Conservation (phyloP, 306 rosid genomes). For the Gynostemma pentaphyllum region DNA sequence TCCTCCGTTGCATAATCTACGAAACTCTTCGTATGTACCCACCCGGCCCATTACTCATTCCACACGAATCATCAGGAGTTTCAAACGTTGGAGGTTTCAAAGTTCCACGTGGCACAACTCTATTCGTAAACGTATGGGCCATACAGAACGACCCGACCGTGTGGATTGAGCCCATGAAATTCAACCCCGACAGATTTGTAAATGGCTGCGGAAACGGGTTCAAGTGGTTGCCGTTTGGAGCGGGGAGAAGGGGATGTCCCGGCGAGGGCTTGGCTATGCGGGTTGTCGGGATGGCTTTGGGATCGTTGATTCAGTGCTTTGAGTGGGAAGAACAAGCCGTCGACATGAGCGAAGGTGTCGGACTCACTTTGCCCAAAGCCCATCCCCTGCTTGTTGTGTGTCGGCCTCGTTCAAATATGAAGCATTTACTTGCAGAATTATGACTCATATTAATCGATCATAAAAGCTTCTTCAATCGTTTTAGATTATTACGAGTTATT, state of each 20-base stretch:
- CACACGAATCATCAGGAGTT: not conserved
- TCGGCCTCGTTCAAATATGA: not conserved
- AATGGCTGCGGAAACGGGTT: not conserved
- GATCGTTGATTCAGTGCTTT: constrained; percentile 1
- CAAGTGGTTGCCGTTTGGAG: constrained; percentile 6
- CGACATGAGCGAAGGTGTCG: constrained; percentile 1
- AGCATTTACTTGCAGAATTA: not conserved
- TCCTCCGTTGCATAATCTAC: not conserved
- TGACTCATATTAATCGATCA: too few species aligned
- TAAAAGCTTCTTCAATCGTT: too few species aligned
- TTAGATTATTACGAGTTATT: not conserved
- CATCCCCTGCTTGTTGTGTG: not conserved
- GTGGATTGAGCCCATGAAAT: not conserved
- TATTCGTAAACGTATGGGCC: constrained; percentile 3
- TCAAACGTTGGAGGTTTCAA: not conserved
- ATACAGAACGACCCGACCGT: not conserved
- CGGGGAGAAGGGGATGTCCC: constrained; percentile 1
- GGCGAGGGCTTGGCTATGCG: constrained; percentile 6
- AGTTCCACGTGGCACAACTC: not conserved
- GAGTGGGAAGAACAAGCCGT: not conserved
- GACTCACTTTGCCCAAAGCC: constrained; percentile 3
- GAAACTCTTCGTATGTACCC: constrained; percentile 5
- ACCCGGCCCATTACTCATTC: constrained; percentile 4
- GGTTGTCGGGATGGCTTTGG: not conserved
- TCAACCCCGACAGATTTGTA: not conserved